phyloP scores from a whole-genome alignment of 2,329 filamentous ascomycete species.

The Rhynchosporium secalis region DNA sequence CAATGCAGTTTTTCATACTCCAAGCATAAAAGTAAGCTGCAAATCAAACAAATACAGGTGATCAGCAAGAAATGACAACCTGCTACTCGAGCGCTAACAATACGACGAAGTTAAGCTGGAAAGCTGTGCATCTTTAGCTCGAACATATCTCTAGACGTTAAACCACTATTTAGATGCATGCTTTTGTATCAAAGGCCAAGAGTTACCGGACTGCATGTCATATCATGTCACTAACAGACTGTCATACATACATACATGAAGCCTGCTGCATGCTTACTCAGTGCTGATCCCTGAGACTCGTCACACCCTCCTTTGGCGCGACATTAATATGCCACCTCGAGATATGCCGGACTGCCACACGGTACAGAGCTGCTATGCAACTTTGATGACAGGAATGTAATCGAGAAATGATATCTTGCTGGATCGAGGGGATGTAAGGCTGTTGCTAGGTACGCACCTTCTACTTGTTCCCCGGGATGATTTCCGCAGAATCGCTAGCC shows the following conservation, averaged over 20 bases:
- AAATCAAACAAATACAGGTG: too few relatives aligned
- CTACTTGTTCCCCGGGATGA: too few relatives aligned
- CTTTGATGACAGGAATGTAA: too few relatives aligned
- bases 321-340: neutral
- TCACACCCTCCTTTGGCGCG: neutral
- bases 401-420: neutral
- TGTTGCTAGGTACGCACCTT: too few relatives aligned
- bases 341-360: neutral
- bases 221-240: neutral
- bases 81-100: too few relatives aligned
- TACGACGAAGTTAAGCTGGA: too few relatives aligned
- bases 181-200: neutral
- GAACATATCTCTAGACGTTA: neutral
- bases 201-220: neutral
- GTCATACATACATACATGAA: constrained; percentile 1
- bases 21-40: too few relatives aligned
- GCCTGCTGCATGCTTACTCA: constrained; percentile 8
- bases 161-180: neutral
- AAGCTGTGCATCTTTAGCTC: neutral
- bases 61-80: too few relatives aligned
- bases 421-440: neutral
- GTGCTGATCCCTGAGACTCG: neutral
- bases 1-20: too few relatives aligned
- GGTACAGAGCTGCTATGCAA: neutral
- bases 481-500: too few relatives aligned